Evolutionary conservation across 176 grass and related monocot species (phyloP), one percentile per base, ranked within the genome.

Genomic region (Oryza glumipatula): DNA sequence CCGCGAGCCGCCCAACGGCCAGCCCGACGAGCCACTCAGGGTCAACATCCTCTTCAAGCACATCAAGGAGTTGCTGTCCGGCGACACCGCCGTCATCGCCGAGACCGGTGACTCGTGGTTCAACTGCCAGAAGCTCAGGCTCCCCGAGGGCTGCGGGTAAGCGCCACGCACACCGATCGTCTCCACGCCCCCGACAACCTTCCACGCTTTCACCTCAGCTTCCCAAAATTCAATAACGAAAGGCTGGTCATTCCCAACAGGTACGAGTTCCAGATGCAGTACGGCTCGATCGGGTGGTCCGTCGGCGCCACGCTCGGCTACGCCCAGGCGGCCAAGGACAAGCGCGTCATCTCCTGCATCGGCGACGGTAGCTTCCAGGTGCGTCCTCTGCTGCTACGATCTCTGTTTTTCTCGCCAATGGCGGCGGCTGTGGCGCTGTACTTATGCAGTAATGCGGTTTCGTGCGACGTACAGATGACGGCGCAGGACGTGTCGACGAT

Each of bases 31-130:
- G 77, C 85, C 85, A 2, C 73, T 93, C 4, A 71, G 91, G 77
- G 91, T 93, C 17, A 93, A 88, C 79, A 41, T 93, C 28, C 88
- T 93, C 56, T 93, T 93, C 84, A 90, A 93, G 88, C 88, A 93
- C 54, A 80, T 93, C 73, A 89, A 83, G 85, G 91, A 43, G 32
- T 80, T 93, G 88, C 73, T 93, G 1, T 90, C 76, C 58, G 77
- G 85, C 5, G 88, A 87, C 15, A 85, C 85, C 26, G 91, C 91
- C 0, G 73, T 90, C 70, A 70, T 93, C 71, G 85, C 91, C 70
- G 91, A 93, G 88, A 93, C 91, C 26, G 91, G 91, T 14, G 91
- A 93, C 73, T 90, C 91, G 19, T 93, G 88, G 91, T 93, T 93
- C 74, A 93, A 93, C 73, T 93, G 91, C 86, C 88, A 93, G 47